Base-by-base conservation (phyloP, 1,284 basidiomycete species). In the Leccinum griseonigrum region DNA sequence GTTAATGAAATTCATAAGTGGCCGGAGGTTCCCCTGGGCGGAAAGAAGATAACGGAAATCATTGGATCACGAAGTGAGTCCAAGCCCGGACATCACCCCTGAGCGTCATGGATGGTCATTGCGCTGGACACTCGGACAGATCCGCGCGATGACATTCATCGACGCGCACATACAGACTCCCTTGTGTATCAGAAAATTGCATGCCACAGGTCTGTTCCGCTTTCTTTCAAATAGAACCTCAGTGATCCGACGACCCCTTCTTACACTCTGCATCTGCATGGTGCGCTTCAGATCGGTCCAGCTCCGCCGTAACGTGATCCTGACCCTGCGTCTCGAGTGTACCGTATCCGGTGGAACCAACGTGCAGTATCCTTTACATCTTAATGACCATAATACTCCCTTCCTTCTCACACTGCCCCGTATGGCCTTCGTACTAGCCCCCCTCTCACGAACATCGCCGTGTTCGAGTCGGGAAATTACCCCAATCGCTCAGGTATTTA, bases 391-490 rank as follows among this genome's bases (percentile, higher is more conserved):
- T 64, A n/a, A 32, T 46, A 8, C 56, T 57, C 64, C 56, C 31
- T 62, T 38, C 29, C 58, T 60, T 60, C 60, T 64, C 60, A 64
- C 63, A 48, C 63, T 78, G 77, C 60, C 71, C 80, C 60, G 79
- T 76, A 55, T 80, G 79, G 79, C 78, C 77, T 22, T 78, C 55
- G 78, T 81, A 64, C 79, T 80, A 46, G 78, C 78, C 48, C 79
- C 22, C 78, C n/a, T 79, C 75, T 51, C 78, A 79, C 63, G 69
- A 77, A 36, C 74, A 73, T 29, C 74, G 74, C 38, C 73, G 78
- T 61, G 64, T 75, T 64, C 76, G 76, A 76, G 75, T 80, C 3
- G 65, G 76, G 50, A 77, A 77, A 34, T 71, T 78, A 57, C 77
- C 81, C 26, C 76, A 80, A 66, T 74, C 74, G 2, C 81, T 80